Evolutionary conservation across 306 rosid species (phyloP), one percentile per base, ranked within the genome.

Genomic region (Trifolium repens): DNA sequence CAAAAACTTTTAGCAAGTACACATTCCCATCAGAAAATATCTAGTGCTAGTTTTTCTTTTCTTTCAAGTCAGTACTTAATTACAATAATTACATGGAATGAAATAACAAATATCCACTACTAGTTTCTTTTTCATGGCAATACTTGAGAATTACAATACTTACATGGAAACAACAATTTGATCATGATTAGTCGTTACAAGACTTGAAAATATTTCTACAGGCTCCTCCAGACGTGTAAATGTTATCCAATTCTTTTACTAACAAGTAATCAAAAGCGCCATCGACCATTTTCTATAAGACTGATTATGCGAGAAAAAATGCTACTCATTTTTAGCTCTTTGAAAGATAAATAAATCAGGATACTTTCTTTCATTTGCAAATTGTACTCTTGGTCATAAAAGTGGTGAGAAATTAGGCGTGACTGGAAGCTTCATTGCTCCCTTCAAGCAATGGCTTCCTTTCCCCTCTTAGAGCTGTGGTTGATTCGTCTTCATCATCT

Each of bases 401-500:
- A 57, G 22, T 73, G 50, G 52, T 9, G 9, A 73, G 53, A 78
- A 81, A 80, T 78, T 82, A 87, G 43, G 82, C 78, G 74, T 75
- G 80, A 73, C 10, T 66, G 13, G 85, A 79, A 71, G 59, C 74
- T 71, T 76, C 71, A 24, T 26, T 46, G 73, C 34, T 81, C 32
- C 65, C 93, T 77, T 81, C 87, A 58, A 92, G 87, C 87, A 92
- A 88, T 35, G 96, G 97, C 79, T 80, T 78, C 79, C 47, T 50
- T 83, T 65, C 74, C 71, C 27, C 89, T 67, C 72, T 81, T 72
- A 22, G 74, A 61, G 11, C 34, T 5, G 83, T 8, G 53, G 83
- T 65, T 40, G 82, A 76, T 75, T 76, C 80, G 14, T 78, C 85
- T 50, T 71, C 91, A 8, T 26, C 86, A 42, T 76, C 90, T 69